Conservation (phyloP, 768 basidiomycete species). For the Termitomyces heimii region DNA sequence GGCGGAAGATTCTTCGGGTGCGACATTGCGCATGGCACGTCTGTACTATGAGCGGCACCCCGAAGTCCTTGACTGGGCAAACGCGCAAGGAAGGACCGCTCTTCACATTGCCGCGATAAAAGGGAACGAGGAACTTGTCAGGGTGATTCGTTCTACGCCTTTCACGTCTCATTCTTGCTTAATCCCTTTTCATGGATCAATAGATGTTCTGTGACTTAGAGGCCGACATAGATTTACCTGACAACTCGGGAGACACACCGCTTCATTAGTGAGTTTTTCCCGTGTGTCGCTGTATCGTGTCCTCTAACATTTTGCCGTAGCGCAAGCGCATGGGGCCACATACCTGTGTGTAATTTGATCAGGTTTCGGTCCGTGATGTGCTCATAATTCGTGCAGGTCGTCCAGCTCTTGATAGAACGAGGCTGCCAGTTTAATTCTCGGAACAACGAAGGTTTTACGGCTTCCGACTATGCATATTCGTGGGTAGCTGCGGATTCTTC, state of each 20-base stretch:
- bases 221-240: constrained; percentile 85
- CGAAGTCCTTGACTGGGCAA: constrained; percentile 89
- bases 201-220: constrained; percentile 90
- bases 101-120: constrained; percentile 84
- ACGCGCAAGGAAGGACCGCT: constrained; percentile 84
- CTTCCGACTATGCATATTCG: constrained; percentile 92
- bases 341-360: constrained; percentile 46
- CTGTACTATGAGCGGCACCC: constrained; percentile 84
- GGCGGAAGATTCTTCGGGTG: constrained; percentile 59
- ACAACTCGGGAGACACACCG: constrained; percentile 89
- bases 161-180: not conserved
- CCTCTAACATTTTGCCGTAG: constrained; percentile 28
- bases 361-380: not conserved
- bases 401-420: constrained; percentile 82
- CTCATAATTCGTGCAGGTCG: constrained; percentile 42
- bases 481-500: constrained; percentile 28
- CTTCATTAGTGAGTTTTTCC: constrained; percentile 75
- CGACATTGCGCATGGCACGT: constrained; percentile 80
- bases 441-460: constrained; percentile 89
- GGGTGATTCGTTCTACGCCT: constrained; percentile 39
- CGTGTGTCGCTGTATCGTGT: constrained; percentile 5
- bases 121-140: constrained; percentile 85
- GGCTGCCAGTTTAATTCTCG: constrained; percentile 79
- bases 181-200: not conserved
- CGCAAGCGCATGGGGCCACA: constrained; percentile 84